phyloP scores from a whole-genome alignment of 202 grass and related monocot genomes.

The Cymbopogon flexuosus region DNA sequence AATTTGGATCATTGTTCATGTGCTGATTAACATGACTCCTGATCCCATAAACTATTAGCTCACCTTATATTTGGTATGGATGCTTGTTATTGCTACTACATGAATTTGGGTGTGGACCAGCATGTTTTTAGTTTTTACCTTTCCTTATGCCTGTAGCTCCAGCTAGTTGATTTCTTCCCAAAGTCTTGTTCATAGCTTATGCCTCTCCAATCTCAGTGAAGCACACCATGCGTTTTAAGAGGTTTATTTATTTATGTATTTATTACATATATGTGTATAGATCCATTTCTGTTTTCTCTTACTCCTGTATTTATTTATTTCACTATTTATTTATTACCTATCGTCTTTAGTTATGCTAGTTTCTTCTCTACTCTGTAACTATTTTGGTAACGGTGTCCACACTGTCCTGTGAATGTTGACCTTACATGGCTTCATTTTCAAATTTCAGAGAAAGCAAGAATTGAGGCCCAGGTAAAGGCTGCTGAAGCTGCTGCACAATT shows the following conservation, averaged over 20 bases:
- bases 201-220: background rate
- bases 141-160: background rate
- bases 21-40: background rate
- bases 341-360: background rate
- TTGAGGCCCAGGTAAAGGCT: conserved; percentile 74
- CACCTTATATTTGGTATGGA: background rate
- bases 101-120: background rate
- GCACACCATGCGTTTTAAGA: background rate
- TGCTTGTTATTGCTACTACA: background rate
- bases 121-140: background rate
- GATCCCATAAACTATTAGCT: background rate
- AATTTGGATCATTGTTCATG: background rate
- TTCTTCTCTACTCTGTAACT: background rate
- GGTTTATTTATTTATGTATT: background rate
- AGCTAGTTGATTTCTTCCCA: background rate
- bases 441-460: conserved; percentile 61
- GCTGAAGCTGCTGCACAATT: conserved; percentile 52
- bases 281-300: background rate
- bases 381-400: background rate
- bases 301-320: background rate
- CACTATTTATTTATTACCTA: background rate
- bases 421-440: background rate
- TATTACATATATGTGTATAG: background rate
- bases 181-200: background rate
- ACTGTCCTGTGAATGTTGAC: conserved; percentile 6